phyloP scores from a whole-genome alignment of 1,284 basidiomycete genomes.

The Singerocomus inundabilis region DNA sequence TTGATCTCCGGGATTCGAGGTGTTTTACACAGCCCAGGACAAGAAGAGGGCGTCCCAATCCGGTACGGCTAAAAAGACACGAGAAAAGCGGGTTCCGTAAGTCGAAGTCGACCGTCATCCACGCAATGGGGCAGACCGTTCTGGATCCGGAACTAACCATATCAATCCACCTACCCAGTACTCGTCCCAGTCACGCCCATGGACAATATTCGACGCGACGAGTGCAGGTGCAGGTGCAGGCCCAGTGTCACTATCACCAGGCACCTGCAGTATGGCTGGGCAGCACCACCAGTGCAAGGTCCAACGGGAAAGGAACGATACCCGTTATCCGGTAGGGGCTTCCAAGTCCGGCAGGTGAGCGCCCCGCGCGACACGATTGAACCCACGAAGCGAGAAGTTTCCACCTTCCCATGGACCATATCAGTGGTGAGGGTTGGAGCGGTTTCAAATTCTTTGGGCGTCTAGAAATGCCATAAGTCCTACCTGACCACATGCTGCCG shows the following conservation, averaged over 20 bases:
- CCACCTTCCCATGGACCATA: conserved; percentile 12
- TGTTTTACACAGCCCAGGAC: conserved; percentile 25
- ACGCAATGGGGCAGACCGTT: conserved; percentile 27
- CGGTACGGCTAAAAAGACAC: conserved; percentile 33
- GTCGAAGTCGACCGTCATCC: conserved; percentile 32
- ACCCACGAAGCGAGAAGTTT: conserved; percentile 20
- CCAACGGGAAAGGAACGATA: conserved; percentile 20
- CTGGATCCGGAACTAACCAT: conserved; percentile 14
- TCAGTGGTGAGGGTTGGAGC: conserved; percentile 9
- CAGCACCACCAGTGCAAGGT: neutral
- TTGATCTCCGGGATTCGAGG: conserved; percentile 34
- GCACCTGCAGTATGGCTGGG: conserved; percentile 3
- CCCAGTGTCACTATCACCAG: no score
- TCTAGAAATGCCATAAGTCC: conserved; percentile 17
- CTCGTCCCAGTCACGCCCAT: no score
- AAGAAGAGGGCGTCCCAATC: conserved; percentile 18
- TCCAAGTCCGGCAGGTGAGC: conserved; percentile 20
- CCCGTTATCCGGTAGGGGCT: conserved; percentile 25
- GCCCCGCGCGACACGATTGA: conserved; percentile 9
- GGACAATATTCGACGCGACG: no score
- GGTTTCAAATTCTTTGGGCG: conserved; percentile 6
- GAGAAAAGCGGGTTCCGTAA: conserved; percentile 37
- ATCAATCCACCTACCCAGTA: no score
- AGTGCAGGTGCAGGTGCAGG: no score
- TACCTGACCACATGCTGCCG: conserved; percentile 8